Percentiles rank a stretch among this genome's conserved stretches.
Conservation (phyloP, 2,329 filamentous ascomycete species). For the Xylaria sp. region DNA sequence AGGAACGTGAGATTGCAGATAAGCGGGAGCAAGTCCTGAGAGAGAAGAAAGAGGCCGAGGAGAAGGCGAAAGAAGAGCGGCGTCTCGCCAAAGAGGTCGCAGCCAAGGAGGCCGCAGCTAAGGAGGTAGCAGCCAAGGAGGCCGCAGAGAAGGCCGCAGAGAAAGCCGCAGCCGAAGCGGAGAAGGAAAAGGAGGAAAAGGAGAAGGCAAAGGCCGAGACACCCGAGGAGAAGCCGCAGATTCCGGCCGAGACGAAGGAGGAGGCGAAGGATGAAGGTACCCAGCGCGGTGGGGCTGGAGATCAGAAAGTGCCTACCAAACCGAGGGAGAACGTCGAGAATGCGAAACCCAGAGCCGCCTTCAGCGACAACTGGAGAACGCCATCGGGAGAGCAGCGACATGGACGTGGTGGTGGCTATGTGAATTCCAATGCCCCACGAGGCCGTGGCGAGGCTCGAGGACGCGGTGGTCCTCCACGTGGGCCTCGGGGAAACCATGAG, state of each 20-base stretch:
- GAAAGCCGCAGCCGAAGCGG: slow-evolving; percentile 26
- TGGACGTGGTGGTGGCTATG: slow-evolving; percentile 30
- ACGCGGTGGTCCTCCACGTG: slow-evolving; percentile 48
- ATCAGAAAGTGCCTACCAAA: slow-evolving; percentile 51
- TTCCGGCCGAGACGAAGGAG: slow-evolving; percentile 34
- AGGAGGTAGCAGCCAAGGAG: slow-evolving; percentile 37
- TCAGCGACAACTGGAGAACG: slow-evolving; percentile 64
- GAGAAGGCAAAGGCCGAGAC: slow-evolving; percentile 39
- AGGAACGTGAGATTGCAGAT: slow-evolving; percentile 89
- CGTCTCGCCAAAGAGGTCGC: slow-evolving; percentile 66
- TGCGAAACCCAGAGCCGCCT: slow-evolving; percentile 57
- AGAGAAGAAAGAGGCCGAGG: slow-evolving; percentile 85
- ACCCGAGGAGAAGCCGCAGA: slow-evolving; percentile 41
- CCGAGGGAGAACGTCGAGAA: slow-evolving; percentile 49
- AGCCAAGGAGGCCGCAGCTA: slow-evolving; percentile 54
- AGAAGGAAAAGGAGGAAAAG: too few relatives aligned
- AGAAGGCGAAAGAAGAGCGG: slow-evolving; percentile 79
- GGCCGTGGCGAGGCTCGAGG: slow-evolving; percentile 41
- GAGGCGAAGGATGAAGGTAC: slow-evolving; percentile 33
- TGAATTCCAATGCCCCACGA: slow-evolving; percentile 37
- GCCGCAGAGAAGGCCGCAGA: slow-evolving; percentile 32
- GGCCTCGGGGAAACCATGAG: slow-evolving; percentile 49
- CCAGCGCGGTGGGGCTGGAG: slow-evolving; percentile 41
- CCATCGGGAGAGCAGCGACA: slow-evolving; percentile 50
- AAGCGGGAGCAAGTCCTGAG: slow-evolving; percentile 74